These are phyloP conservation scores for Apiospora koreana DNA, from an alignment of 2,329 filamentous ascomycete genomes.

Conservation along the genomic window DNA sequence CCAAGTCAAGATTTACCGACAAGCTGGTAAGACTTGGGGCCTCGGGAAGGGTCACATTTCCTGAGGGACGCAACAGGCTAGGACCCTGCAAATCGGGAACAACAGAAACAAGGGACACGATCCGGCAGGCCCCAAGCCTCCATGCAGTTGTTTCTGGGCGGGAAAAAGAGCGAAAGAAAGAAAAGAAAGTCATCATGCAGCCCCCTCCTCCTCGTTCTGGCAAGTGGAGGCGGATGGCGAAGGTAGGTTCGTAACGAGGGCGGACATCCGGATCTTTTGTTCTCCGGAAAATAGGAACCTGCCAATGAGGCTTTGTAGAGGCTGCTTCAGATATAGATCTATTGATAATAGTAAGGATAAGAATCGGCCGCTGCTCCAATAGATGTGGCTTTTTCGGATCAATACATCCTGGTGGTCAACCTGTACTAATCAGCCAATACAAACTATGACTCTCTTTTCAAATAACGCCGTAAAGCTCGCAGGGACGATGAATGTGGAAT, in stretches of 20 bases:
- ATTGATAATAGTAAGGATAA: neutral
- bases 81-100: neutral
- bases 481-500: no score
- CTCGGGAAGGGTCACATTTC: neutral
- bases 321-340: neutral
- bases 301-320: neutral
- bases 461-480: no score
- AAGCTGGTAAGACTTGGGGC: neutral
- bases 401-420: no score
- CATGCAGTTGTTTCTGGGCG: no score
- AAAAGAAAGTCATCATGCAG: no score
- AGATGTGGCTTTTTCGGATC: neutral
- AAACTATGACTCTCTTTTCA: no score
- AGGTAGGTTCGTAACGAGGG: neutral
- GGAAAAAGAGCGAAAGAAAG: no score
- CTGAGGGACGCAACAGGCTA: neutral
- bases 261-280: neutral
- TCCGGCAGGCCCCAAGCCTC: neutral
- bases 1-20: neutral
- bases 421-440: no score
- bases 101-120: neutral
- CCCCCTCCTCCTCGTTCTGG: neutral
- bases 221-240: neutral
- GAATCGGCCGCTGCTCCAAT: neutral
- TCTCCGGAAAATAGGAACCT: neutral